Base-by-base conservation (phyloP, 495 filamentous ascomycete species). In the Glarea lozoyensis region DNA sequence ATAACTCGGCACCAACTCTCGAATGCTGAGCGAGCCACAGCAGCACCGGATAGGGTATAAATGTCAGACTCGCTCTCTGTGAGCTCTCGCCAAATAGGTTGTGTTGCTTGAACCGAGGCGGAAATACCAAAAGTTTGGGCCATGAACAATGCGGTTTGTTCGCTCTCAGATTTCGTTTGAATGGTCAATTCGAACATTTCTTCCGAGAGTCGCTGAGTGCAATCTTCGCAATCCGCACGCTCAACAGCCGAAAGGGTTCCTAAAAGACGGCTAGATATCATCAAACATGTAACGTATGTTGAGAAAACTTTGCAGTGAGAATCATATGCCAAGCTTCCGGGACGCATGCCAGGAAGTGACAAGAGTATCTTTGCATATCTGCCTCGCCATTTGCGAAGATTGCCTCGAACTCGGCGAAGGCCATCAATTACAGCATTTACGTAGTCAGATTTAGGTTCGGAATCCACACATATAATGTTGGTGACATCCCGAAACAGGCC, bases 271-370 rank as follows among this genome's bases (percentile, higher is more conserved):
- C 21, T 43, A 2, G 40, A 18, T 3, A 52, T 40, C 23, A 52
- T 47, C 16, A 48, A 6, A 27, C 49, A 52, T 9, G 44, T 38
- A 4, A 52, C 39, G 17, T 48, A 52, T 10, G 46, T 52, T 3
- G 44, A 44, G 29, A 48, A 44, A 3, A 48, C 45, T 23, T 52
- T 47, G 29, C 44, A 52, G 20, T 42, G 40, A 11, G 40, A 39
- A 31, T 52, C 49, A 32, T 40, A 42, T 6, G 43, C 45, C 2
- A 27, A 11, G 10, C 23, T 35, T 21, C 49, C 49, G 2, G 33
- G 40, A 1, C 3, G 4, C 13, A 48, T 34, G 11, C 41, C 17
- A 12, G 40, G 40, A 13, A 10, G 10, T 4, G 12, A 16, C 11
- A 10, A 15, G 2, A 43, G 2, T 10, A 45, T 35, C 22, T 16